Base-by-base conservation (phyloP, 768 basidiomycete species). In the Pleurotus salmoneostramineus region DNA sequence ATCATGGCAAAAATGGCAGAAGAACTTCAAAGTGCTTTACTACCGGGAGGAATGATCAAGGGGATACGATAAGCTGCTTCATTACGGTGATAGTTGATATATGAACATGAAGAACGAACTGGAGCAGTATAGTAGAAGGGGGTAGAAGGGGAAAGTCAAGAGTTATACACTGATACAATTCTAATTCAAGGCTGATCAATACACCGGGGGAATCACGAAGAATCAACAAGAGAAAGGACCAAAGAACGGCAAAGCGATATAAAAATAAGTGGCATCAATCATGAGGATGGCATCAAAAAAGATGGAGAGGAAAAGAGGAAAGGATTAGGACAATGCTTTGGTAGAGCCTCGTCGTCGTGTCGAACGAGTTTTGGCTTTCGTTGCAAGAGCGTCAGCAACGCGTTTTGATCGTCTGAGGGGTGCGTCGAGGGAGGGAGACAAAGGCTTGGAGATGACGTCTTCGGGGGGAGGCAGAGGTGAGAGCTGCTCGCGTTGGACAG, bases 351-450 rank as follows among this genome's bases (percentile, higher is more conserved):
- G 76, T 60, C 76, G 70, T 58, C 73, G 71, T 17, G 44, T n/a
- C 40, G 73, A 72, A 42, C 76, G 74, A 50, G 75, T 73, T 40
- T 78, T 78, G 34, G 79, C 71, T 44, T 81, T 77, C 6, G 79
- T 79, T 48, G 80, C 79, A 45, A 76, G 72, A 14, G 83, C 81
- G 58, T 82, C 77, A 33, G 87, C 86, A 17, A 89, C 87, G 47
- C 89, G 76, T 72, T 84, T 87, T 60, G 89, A 91, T 59, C 87
- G 77, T 32, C 85, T 74, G 55, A 85, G 64, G 0, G 80, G 77
- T 45, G 72, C 73, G 42, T 73, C 74, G 40, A 56, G 17, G 1
- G 27, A 31, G 31, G 37, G 59, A 57, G 40, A 57, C 63, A 0
- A 27, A 49, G 6, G 55, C 15, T 45, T 45, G 10, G 44, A 2